phyloP scores from a whole-genome alignment of 768 basidiomycete genomes.

The Termitomyces heimii region DNA sequence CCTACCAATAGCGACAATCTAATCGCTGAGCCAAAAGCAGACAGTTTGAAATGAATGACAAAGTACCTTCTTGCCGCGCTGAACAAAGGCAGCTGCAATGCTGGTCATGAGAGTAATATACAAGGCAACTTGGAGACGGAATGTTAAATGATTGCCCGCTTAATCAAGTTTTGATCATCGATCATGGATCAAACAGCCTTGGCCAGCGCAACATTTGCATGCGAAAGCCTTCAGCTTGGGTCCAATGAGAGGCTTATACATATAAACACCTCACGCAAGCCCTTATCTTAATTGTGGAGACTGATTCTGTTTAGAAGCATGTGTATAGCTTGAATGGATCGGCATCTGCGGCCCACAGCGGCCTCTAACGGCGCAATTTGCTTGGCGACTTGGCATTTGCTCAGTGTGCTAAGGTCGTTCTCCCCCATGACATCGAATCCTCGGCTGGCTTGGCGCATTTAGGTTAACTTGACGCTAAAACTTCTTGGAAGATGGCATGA shows the following conservation, averaged over 20 bases:
- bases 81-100: constrained; percentile 26
- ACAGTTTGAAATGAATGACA: neutral
- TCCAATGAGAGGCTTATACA: neutral
- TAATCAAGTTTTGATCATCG: constrained; percentile 9
- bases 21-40: neutral
- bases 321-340: neutral
- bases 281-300: neutral
- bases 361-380: neutral
- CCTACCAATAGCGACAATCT: constrained; percentile 95
- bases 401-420: neutral
- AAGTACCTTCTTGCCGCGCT: constrained; percentile 31
- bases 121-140: constrained; percentile 1
- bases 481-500: constrained; percentile 14
- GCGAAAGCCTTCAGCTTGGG: neutral
- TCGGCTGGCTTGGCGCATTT: constrained; percentile 10
- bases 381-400: constrained; percentile 16
- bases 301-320: neutral
- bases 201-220: neutral
- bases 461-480: constrained; percentile 12
- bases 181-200: neutral
- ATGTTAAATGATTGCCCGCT: constrained; percentile 1
- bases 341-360: neutral
- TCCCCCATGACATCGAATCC: neutral
- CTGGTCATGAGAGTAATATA: constrained; percentile 3
- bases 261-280: neutral